phyloP scores from a whole-genome alignment of 208 protist species.

The Herpetomonas muscarum region DNA sequence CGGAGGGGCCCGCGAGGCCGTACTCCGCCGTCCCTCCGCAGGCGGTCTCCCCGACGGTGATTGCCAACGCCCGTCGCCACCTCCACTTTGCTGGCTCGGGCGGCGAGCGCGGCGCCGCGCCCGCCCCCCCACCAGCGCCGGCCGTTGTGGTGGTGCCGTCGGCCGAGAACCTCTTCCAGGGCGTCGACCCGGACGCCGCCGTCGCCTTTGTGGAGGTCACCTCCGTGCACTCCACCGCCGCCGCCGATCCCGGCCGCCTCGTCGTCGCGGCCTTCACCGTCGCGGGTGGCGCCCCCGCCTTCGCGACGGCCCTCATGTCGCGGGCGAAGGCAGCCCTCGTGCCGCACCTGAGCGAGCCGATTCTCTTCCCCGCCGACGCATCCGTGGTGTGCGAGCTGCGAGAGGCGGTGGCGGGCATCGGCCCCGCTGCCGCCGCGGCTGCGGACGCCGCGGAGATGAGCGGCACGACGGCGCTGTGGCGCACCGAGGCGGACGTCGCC shows the following conservation, averaged over 20 bases:
- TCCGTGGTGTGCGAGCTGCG: neutral
- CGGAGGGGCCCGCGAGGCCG: no score
- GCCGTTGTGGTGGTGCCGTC: neutral
- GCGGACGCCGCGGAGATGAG: neutral
- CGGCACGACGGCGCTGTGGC: slow-evolving; percentile 19
- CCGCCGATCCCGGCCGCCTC: slow-evolving; percentile 18
- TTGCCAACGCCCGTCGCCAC: neutral
- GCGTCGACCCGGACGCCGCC: slow-evolving; percentile 13
- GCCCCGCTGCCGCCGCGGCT: neutral
- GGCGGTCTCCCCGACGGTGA: neutral
- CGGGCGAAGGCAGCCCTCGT: slow-evolving; percentile 21
- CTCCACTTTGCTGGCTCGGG: neutral
- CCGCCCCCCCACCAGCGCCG: neutral
- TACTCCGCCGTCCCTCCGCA: no score
- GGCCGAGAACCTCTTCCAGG: slow-evolving; percentile 41
- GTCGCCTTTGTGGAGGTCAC: slow-evolving; percentile 27
- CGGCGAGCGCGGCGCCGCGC: neutral
- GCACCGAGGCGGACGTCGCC: slow-evolving; percentile 2
- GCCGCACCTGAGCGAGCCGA: slow-evolving; percentile 29
- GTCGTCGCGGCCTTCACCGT: neutral
- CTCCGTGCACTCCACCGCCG: slow-evolving; percentile 12
- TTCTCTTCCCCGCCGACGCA: slow-evolving; percentile 7
- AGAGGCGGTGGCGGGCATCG: neutral
- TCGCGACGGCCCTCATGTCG: slow-evolving; percentile 17
- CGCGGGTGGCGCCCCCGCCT: slow-evolving; percentile 1